A percentile compares a stretch with the other conserved stretches of the same genome.
These are phyloP conservation scores for Teunomyces barrocoloradensis DNA, from an alignment of 805 yeast species.

Conservation along the genomic window DNA sequence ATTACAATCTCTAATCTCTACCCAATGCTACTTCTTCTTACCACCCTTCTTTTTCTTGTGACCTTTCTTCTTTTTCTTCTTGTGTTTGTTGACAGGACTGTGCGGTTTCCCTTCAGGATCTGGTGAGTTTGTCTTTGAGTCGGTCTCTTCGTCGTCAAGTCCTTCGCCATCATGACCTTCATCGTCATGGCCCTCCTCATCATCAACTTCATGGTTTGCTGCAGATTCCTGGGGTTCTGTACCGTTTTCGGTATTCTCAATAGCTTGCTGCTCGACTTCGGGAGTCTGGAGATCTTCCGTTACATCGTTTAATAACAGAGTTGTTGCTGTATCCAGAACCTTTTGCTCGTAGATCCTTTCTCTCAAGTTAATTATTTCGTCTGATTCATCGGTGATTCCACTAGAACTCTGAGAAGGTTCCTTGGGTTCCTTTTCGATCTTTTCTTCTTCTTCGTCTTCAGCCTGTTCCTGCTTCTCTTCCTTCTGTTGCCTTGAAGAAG, in stretches of 20 bases:
- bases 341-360: conserved; percentile 29
- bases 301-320: not conserved
- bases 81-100: not conserved
- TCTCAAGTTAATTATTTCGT: conserved; percentile 34
- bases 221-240: conserved; percentile 1
- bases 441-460: conserved; percentile 9
- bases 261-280: not conserved
- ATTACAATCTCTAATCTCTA: not conserved
- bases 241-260: not conserved
- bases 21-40: conserved; percentile 3
- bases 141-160: not conserved
- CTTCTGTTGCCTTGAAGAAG: conserved; percentile 23
- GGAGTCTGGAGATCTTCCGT: conserved; percentile 2
- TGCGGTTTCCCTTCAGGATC: not conserved
- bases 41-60: conserved; percentile 6
- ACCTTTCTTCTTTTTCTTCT: conserved; percentile 2
- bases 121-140: conserved; percentile 1
- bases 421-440: conserved; percentile 6
- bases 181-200: conserved; percentile 2
- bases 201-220: conserved; percentile 5
- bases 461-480: conserved; percentile 5
- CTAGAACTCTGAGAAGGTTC: conserved; percentile 6
- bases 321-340: not conserved
- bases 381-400: conserved; percentile 28
- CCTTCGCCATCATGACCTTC: not conserved